Conservation (phyloP, 2,329 filamentous ascomycete genomes). For the Arthroderma uncinatum region DNA sequence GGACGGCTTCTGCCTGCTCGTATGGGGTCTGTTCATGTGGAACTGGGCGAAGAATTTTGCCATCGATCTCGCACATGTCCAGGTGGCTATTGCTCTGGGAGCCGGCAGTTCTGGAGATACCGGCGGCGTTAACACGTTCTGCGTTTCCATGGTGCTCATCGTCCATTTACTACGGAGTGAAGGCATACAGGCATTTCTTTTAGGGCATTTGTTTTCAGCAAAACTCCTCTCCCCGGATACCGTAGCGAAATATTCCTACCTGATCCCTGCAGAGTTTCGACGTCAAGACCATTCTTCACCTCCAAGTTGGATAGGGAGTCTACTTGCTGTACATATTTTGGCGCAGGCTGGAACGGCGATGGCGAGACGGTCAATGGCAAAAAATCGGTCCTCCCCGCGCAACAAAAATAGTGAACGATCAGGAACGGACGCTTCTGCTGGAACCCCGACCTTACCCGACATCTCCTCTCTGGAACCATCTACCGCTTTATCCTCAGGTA, state of each 20-base stretch:
- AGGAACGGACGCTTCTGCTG: constrained; percentile 37
- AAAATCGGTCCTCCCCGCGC: constrained; percentile 33
- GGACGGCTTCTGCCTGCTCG: constrained; percentile 68
- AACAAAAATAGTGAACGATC: constrained; percentile 33
- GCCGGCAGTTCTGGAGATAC: constrained; percentile 53
- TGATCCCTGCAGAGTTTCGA: constrained; percentile 36
- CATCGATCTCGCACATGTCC: constrained; percentile 80
- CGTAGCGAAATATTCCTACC: constrained; percentile 33
- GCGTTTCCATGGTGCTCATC: constrained; percentile 36
- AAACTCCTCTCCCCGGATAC: constrained; percentile 35
- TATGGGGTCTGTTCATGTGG: constrained; percentile 76
- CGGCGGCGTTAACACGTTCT: constrained; percentile 36
- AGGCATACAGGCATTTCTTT: constrained; percentile 41
- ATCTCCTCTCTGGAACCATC: constrained; percentile 34
- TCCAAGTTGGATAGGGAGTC: constrained; percentile 37
- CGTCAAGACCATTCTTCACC: constrained; percentile 32
- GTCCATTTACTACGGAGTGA: constrained; percentile 37
- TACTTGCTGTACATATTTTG: constrained; percentile 40
- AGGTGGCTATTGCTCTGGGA: constrained; percentile 82
- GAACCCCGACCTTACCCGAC: constrained; percentile 33
- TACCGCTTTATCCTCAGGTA: constrained; percentile 29
- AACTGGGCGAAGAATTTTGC: constrained; percentile 77
- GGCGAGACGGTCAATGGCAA: constrained; percentile 37
- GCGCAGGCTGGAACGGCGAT: constrained; percentile 40
- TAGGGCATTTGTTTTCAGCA: constrained; percentile 34